Evolutionary conservation across 2,329 filamentous ascomycete genomes (phyloP).

Genomic region (Trichoderma koningiopsis): DNA sequence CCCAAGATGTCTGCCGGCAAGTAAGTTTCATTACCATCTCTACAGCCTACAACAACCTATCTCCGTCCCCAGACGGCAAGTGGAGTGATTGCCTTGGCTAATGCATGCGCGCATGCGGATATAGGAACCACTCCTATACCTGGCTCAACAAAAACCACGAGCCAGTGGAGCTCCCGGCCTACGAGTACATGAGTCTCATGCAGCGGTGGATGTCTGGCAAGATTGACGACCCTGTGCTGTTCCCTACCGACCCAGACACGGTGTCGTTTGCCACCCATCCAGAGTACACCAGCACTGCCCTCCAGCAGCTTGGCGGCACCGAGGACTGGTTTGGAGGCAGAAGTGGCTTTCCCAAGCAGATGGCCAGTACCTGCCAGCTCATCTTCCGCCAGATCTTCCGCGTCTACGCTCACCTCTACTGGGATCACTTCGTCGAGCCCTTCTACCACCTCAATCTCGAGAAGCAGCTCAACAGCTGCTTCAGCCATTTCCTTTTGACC

Average conservation of each 20-base stretch:
- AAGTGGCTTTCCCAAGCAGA: slow-evolving; percentile 83
- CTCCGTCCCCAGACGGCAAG: not conserved
- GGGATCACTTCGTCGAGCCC: slow-evolving; percentile 81
- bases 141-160: slow-evolving; percentile 68
- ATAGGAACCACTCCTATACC: slow-evolving; percentile 79
- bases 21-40: slow-evolving; percentile 56
- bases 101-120: slow-evolving; percentile 10
- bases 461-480: slow-evolving; percentile 79
- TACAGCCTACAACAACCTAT: not conserved
- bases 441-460: slow-evolving; percentile 76
- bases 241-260: slow-evolving; percentile 75
- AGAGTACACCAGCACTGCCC: slow-evolving; percentile 53
- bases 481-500: slow-evolving; percentile 76
- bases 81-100: slow-evolving; percentile 3
- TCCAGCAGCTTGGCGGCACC: slow-evolving; percentile 57
- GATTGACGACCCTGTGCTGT: slow-evolving; percentile 80
- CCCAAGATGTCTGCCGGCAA: slow-evolving; percentile 91
- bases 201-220: slow-evolving; percentile 95
- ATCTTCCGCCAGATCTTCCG: slow-evolving; percentile 97
- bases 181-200: slow-evolving; percentile 87
- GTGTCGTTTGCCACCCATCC: slow-evolving; percentile 63
- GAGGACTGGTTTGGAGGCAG: slow-evolving; percentile 80
- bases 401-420: slow-evolving; percentile 94
- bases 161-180: slow-evolving; percentile 83
- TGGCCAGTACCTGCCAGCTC: slow-evolving; percentile 80